Base-by-base conservation (phyloP, 2,329 filamentous ascomycete species). In the Talaromyces sp. region DNA sequence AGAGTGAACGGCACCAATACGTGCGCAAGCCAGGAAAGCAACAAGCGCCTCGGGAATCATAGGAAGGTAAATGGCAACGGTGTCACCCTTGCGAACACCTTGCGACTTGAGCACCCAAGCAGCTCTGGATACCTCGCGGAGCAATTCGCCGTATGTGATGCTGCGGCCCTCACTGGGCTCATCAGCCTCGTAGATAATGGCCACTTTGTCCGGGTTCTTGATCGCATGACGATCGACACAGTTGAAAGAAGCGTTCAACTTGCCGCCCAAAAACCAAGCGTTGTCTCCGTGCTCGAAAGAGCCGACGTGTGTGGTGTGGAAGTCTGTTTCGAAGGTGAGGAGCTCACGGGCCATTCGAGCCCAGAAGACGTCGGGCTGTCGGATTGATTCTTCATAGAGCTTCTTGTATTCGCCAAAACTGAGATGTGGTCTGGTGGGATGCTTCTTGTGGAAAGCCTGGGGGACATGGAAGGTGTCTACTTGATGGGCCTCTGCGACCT, bases 111-210 rank as follows among this genome's bases (percentile, higher is more conserved):
- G 86, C 27, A 91, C 90, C 83, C 92, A 92, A 53, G 95, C 91
- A 17, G 92, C 88, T 79, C 88, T 90, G 74, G 90, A 97, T 61
- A 99, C 94, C 79, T 99, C 88, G 69, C 93, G 89, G 68, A 98
- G 87, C 61, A 99, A 90, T 85, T 99, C 93, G 73, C 90, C 87
- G 73, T 98, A 99, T 70, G 92, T 95, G 78, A 99, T 90, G 70
- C 86, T 93, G 71, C 94, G 92, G 75, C 95, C 93, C 76, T 96
- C 91, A 63, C 81, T 85, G 49, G 90, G 87, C 81, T 99, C 95
- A 74, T 99, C 95, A 67, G 93, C 94, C 83, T 99, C 95, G 83
- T 98, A 99, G 82, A 98, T 97, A 81, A 99, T 96, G 77, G 95
- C 95, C 58, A 95, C 88, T 81, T 90, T 92, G 82, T 98, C 83